Conservation (phyloP, 2,329 filamentous ascomycete genomes). For the Pseudogymnoascus destructans region DNA sequence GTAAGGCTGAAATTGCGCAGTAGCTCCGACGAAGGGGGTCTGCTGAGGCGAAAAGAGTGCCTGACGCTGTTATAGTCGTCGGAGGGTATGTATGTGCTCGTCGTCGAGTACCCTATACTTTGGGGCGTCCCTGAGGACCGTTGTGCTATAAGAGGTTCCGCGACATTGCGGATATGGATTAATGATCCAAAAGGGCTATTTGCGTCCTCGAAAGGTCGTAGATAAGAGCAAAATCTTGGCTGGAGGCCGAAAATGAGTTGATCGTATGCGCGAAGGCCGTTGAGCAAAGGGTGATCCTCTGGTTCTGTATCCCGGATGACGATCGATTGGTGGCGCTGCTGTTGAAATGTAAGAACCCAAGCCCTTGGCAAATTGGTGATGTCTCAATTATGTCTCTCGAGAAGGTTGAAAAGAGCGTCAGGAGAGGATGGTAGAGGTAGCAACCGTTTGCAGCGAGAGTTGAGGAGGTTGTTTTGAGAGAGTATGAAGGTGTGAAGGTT, state of each 20-base stretch:
- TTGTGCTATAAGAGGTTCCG: slow-evolving; percentile 27
- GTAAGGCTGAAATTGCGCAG: neutral
- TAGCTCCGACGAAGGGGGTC: neutral
- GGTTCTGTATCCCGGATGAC: neutral
- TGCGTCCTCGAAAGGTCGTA: neutral
- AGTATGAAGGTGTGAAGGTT: neutral
- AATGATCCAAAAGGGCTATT: slow-evolving; percentile 1
- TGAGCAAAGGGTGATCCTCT: neutral
- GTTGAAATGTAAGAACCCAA: neutral
- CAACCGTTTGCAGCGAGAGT: neutral
- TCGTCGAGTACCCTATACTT: slow-evolving; percentile 18
- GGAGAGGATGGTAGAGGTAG: neutral
- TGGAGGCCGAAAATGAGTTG: neutral
- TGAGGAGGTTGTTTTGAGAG: neutral
- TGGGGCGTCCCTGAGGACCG: slow-evolving; percentile 35
- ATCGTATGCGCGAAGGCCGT: neutral
- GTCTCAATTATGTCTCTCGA: slow-evolving; percentile 2
- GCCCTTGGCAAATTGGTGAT: slow-evolving; percentile 4
- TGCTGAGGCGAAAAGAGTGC: slow-evolving; percentile 1
- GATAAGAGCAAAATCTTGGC: neutral
- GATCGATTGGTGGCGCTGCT: slow-evolving; percentile 2
- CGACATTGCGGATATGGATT: slow-evolving; percentile 20
- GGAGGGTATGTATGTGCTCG: slow-evolving; percentile 9
- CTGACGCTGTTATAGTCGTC: neutral
- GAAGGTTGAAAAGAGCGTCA: neutral